Base-by-base conservation (phyloP, 129 eudicot species). In the Pittosporum tobira region DNA sequence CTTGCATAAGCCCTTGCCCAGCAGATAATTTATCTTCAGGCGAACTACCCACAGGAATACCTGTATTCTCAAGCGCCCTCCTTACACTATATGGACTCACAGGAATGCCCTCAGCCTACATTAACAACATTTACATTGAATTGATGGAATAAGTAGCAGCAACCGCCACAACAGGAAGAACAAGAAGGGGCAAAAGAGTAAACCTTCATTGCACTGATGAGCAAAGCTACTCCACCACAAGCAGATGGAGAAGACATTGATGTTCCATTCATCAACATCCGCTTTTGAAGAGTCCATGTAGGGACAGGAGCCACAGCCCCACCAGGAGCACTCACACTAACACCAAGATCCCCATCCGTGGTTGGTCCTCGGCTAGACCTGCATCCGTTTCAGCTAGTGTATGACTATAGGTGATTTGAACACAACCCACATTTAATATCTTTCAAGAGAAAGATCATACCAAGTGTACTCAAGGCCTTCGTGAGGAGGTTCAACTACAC, bases 291-390 rank as follows among this genome's bases (percentile, higher is more conserved):
- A 63, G 99, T 91, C 99, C 99, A 91, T 71, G 99, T 87, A 56
- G 99, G 99, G 36, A 91, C 99, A 67, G 99, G 99, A 61, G 99
- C 96, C 65, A 91, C 84, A 0, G 99, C 99, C 43, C 99, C 96
- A 64, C 99, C 99, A 78, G 99, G 90, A 66, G 99, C 99, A 81
- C 99, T 91, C 61, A 91, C 79, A 62, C 74, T 78, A 74, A 91
- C 94, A 28, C 99, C 99, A 69, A 91, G 79, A 75, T 87, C 99
- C 40, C 99, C 99, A 59, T 91, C 99, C 68, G 71, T 87, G 40
- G 99, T 91, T 66, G 99, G 99, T 47, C 99, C 99, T 55, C 99
- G 83, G 66, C 99, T 91, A 74, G 99, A 91, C 99, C 97, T 90
- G 77, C 82, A 85, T 54, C 68, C 22, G 40, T 62, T 61, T 47